Conservation (phyloP, 257 asterid species). For the Lycium barbarum region DNA sequence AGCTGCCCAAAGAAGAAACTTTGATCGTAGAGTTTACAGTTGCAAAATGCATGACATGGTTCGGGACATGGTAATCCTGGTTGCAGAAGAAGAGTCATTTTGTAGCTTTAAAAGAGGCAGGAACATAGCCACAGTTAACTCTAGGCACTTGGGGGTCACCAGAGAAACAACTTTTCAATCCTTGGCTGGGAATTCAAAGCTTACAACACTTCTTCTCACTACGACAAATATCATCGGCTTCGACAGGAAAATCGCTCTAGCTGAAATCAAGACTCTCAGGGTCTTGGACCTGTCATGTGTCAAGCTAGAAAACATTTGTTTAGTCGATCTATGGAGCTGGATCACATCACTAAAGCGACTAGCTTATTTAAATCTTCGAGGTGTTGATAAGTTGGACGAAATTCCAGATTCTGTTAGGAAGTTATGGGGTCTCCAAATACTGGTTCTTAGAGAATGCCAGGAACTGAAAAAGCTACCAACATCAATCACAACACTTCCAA, state of each 20-base stretch:
- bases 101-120: slow-evolving; percentile 32
- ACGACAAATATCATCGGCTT: slow-evolving; percentile 30
- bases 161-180: slow-evolving; percentile 29
- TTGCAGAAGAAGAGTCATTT: slow-evolving; percentile 36
- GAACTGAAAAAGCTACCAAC: slow-evolving; percentile 29
- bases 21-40: slow-evolving; percentile 35
- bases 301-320: slow-evolving; percentile 23
- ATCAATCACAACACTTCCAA: slow-evolving; percentile 36
- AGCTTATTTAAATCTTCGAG: slow-evolving; percentile 38
- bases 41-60: slow-evolving; percentile 46
- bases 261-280: slow-evolving; percentile 40
- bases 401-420: slow-evolving; percentile 34
- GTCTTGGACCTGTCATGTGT: slow-evolving; percentile 42
- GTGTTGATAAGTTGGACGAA: slow-evolving; percentile 27
- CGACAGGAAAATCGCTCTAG: slow-evolving; percentile 29
- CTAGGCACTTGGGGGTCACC: slow-evolving; percentile 42
- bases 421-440: slow-evolving; percentile 38
- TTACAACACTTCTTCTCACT: slow-evolving; percentile 39
- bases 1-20: slow-evolving; percentile 29
- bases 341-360: slow-evolving; percentile 42
- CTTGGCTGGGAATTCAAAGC: slow-evolving; percentile 32
- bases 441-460: slow-evolving; percentile 40
- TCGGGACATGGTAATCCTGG: slow-evolving; percentile 36
- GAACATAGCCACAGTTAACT: background rate
- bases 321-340: slow-evolving; percentile 41